Conservation (phyloP, 768 basidiomycete species). For the Chalciporus piperatus region DNA sequence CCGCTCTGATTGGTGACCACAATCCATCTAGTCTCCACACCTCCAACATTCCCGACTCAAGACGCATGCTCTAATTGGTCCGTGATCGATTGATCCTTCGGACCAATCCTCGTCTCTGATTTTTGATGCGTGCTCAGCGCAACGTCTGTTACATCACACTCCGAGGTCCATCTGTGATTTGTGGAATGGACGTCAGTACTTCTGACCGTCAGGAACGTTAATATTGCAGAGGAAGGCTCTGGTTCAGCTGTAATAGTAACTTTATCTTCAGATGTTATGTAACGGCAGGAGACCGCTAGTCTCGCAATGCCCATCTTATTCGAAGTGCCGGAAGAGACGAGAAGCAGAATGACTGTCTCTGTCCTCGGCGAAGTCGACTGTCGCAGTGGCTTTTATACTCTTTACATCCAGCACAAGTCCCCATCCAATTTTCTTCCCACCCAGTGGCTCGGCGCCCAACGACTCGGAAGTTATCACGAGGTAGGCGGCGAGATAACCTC, state of each 20-base stretch:
- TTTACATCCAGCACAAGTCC: not conserved
- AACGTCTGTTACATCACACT: not conserved
- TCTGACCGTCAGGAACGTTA: constrained; percentile 11
- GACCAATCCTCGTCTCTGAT: not conserved
- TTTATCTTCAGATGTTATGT: constrained; percentile 26
- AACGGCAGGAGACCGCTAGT: constrained; percentile 12
- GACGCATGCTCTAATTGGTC: not conserved
- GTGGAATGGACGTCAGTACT: not conserved
- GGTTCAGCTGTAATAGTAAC: constrained; percentile 21
- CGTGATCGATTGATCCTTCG: not conserved
- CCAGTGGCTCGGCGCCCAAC: not conserved
- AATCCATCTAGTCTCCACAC: no score
- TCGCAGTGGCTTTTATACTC: constrained; percentile 10
- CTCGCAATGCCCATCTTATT: constrained; percentile 7
- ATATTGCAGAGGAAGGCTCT: constrained; percentile 15
- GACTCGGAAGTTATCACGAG: constrained; percentile 2
- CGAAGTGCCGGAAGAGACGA: constrained; percentile 16
- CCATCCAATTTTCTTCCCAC: not conserved
- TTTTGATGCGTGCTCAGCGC: not conserved
- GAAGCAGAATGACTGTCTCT: constrained; percentile 22
- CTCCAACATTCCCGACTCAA: not conserved
- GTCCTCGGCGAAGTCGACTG: constrained; percentile 15
- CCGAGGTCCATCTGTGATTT: not conserved
- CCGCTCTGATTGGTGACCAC: not conserved
- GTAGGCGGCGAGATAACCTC: not conserved